Base-by-base conservation (phyloP, 768 basidiomycete species). In the Russula dissimulans region DNA sequence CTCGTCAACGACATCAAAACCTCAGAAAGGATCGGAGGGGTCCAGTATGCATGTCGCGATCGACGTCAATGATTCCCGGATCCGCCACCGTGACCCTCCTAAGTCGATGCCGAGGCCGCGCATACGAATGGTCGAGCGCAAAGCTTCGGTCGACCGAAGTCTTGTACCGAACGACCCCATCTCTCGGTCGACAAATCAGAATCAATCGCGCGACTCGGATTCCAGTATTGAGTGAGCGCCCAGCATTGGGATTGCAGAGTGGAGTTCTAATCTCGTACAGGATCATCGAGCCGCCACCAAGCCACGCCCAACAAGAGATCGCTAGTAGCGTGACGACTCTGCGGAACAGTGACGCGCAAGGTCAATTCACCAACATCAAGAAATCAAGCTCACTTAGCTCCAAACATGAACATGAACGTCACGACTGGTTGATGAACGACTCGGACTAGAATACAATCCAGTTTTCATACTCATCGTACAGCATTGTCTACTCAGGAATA, bases 381-480 rank as follows among this genome's bases (percentile, higher is more conserved):
- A 17, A 32, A 17, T 38, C 42, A 41, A 31, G 14, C 17, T 26
- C 46, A 34, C 42, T 41, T 18, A 34, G 42, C 6, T n/a, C n/a
- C 31, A 38, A 12, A 48, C 39, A 57, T 43, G 56, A 47, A 43
- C 39, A 57, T 43, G 55, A 51, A 51, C 43, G 46, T 36, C 55
- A 62, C 56, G 56, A 48, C 32, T 62, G 61, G 61, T 32, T 62
- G 41, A 52, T 62, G 39, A 54, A 62, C 12, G 61, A 62, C 56
- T 62, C 61, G 32, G 61, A 62, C 26, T 62, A 62, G 46, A n/a
- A 62, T 43, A 31, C 26, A 14, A 53, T 54, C 22, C 26, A 8
- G 4, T 3, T 38, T 45, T 36, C 44, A 17, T 32, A 15, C 29
- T 42, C 41, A 56, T 36, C 44, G 10, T 32, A 15, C n/a, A 49